phyloP scores from a whole-genome alignment of 169 alveolate genomes.

The Babesia caballi region DNA sequence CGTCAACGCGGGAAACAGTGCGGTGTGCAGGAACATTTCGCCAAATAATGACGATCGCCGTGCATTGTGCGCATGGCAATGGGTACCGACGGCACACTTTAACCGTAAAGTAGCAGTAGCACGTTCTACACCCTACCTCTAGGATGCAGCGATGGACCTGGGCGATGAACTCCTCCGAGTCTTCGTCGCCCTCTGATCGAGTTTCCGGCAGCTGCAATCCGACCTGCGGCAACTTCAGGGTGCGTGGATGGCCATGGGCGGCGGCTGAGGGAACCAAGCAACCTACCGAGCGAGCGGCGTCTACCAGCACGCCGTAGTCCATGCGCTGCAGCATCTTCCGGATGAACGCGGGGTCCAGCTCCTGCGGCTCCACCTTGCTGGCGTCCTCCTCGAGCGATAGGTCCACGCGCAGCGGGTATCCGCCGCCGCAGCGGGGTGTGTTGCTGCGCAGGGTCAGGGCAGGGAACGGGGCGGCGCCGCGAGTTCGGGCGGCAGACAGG shows the following conservation, averaged over 20 bases:
- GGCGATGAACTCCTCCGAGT: conserved; percentile 64
- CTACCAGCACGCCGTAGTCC: conserved; percentile 68
- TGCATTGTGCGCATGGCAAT: too few relatives aligned
- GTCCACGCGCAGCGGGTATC: conserved; percentile 69
- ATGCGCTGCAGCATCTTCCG: conserved; percentile 70
- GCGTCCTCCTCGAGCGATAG: conserved; percentile 50
- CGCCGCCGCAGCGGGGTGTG: conserved; percentile 65
- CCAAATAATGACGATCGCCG: too few relatives aligned
- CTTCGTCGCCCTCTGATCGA: conserved; percentile 60
- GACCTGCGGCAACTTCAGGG: conserved; percentile 28
- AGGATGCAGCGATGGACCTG: conserved; percentile 71
- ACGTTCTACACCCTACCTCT: conserved; percentile 45
- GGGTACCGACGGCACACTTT: too few relatives aligned
- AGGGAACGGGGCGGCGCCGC: background rate
- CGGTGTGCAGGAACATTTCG: too few relatives aligned
- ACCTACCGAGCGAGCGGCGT: conserved; percentile 74
- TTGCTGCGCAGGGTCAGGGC: conserved; percentile 52
- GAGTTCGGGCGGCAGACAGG: background rate
- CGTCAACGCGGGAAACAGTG: background rate
- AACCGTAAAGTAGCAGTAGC: background rate
- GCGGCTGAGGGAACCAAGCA: background rate
- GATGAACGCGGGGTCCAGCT: conserved; percentile 70
- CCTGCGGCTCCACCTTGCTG: conserved; percentile 65
- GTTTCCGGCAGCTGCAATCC: conserved; percentile 65
- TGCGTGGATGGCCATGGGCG: background rate